Evolutionary conservation across 1,284 basidiomycete genomes (phyloP).

Genomic region (Abortiporus biennis): DNA sequence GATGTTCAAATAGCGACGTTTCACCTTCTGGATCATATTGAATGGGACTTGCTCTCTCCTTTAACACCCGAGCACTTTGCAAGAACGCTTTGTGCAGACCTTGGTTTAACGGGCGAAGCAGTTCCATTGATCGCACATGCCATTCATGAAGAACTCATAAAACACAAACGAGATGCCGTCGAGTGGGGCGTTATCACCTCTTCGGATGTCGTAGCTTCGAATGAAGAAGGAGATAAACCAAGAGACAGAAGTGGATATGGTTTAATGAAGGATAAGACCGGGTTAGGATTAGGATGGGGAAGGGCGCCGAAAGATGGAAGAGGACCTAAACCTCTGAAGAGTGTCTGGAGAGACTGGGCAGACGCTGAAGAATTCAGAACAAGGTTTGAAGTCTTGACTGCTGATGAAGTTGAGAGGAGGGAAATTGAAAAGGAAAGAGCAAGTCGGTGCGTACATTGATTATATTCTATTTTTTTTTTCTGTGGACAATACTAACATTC

Average conservation of each 20-base stretch:
- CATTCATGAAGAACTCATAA: slow-evolving; percentile 90
- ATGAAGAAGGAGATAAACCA: slow-evolving; percentile 23
- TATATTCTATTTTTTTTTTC: slow-evolving; percentile 2
- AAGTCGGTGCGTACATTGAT: slow-evolving; percentile 34
- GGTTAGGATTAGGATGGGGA: slow-evolving; percentile 66
- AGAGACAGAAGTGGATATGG: slow-evolving; percentile 45
- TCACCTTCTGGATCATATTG: slow-evolving; percentile 91
- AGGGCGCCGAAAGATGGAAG: slow-evolving; percentile 62
- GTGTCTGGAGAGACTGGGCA: slow-evolving; percentile 93
- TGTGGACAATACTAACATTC: neutral
- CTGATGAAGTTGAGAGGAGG: slow-evolving; percentile 87
- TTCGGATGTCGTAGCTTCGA: slow-evolving; percentile 26
- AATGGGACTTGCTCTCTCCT: slow-evolving; percentile 94
- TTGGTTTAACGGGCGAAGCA: slow-evolving; percentile 87
- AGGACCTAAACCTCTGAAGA: slow-evolving; percentile 78
- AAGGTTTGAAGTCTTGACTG: slow-evolving; percentile 78
- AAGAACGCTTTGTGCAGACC: slow-evolving; percentile 73
- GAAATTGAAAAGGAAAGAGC: slow-evolving; percentile 82
- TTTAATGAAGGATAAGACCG: slow-evolving; percentile 72
- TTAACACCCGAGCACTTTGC: slow-evolving; percentile 90
- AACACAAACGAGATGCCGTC: slow-evolving; percentile 91
- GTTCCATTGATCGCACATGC: slow-evolving; percentile 88
- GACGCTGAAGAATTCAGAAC: slow-evolving; percentile 92
- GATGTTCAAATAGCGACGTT: slow-evolving; percentile 95
- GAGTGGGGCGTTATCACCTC: slow-evolving; percentile 85